Base-by-base conservation (phyloP, 768 basidiomycete species). In the Sarcodon aspratus region DNA sequence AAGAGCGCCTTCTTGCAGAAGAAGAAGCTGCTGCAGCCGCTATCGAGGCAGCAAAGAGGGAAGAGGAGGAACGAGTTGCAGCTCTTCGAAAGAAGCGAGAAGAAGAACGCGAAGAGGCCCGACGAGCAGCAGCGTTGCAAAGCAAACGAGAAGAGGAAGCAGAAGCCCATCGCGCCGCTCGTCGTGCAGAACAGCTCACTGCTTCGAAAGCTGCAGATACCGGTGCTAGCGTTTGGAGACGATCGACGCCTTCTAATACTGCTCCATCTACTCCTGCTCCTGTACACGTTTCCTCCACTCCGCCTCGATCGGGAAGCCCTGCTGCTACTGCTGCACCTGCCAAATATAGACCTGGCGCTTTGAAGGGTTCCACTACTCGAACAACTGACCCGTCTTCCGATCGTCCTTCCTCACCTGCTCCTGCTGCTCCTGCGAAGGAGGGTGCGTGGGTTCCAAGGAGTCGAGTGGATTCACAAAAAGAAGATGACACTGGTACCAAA, bases 71-170 rank as follows among this genome's bases (percentile, higher is more conserved):
- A 54, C 76, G 72, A 35, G 54, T 56, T 0, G 65, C 63, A 1
- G 74, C 69, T 1, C 52, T 66, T 27, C 82, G 84, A 45, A 77
- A 73, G 49, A 59, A 72, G 43, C 79, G 76, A 48, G 74, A 73
- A 27, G 64, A 51, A 13, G 72, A 78, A 48, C 74, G 75, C 27
- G 73, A 72, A 12, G 76, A 73, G 12, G 71, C 69, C 0, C 13
- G 63, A 11, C 80, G 85, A 48, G 63, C 73, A 27, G 79, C 78
- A 1, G 77, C 74, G n/a, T 66, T 72, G 45, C 83, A 78, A 53
- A 66, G 64, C 10, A 75, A 80, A 55, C 74, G 82, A 36, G 86
- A 85, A 56, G 79, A 81, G n/a, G 84, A 86, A 51, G 84, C 85
- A 35, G 66, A 18, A 52, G 58, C 67, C 13, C 76, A 78, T 46